A percentile compares a stretch with the other conserved stretches of the same genome.
These are phyloP conservation scores for Penicillium digitatum DNA, from an alignment of 2,329 filamentous ascomycete genomes.

Conservation along the genomic window DNA sequence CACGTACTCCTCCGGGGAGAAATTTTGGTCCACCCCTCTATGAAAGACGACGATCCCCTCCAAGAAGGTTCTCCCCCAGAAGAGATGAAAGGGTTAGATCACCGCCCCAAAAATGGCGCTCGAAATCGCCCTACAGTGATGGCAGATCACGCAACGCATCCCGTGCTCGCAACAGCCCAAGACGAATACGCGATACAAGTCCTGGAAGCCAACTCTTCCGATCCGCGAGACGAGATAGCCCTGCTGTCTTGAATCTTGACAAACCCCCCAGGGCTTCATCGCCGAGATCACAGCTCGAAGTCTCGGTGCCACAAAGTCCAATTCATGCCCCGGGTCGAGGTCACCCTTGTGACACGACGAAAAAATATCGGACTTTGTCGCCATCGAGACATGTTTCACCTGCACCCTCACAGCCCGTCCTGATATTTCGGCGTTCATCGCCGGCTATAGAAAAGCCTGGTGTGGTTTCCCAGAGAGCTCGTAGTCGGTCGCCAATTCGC, in stretches of 20 bases:
- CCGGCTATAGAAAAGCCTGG: conserved; percentile 54
- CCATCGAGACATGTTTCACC: conserved; percentile 40
- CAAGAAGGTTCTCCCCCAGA: conserved; percentile 41
- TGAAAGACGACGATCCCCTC: conserved; percentile 36
- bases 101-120: conserved; percentile 37
- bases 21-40: conserved; percentile 33
- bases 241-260: conserved; percentile 26
- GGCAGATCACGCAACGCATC: conserved; percentile 31
- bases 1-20: conserved; percentile 41
- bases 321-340: conserved; percentile 50
- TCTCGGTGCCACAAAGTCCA: conserved; percentile 52
- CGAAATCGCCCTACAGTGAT: conserved; percentile 38
- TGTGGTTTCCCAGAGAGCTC: conserved; percentile 35
- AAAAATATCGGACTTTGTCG: conserved; percentile 49
- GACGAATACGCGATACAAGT: conserved; percentile 37
- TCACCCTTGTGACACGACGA: conserved; percentile 46
- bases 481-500: conserved; percentile 26
- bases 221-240: conserved; percentile 34
- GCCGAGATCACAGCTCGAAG: conserved; percentile 25
- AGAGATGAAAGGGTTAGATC: conserved; percentile 40
- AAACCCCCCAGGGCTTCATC: conserved; percentile 30
- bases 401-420: conserved; percentile 51
- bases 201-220: conserved; percentile 34
- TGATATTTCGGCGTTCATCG: conserved; percentile 60
- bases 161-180: conserved; percentile 32